Conservation (phyloP, 176 grass and related monocot species). For the Panicum miliaceum region DNA sequence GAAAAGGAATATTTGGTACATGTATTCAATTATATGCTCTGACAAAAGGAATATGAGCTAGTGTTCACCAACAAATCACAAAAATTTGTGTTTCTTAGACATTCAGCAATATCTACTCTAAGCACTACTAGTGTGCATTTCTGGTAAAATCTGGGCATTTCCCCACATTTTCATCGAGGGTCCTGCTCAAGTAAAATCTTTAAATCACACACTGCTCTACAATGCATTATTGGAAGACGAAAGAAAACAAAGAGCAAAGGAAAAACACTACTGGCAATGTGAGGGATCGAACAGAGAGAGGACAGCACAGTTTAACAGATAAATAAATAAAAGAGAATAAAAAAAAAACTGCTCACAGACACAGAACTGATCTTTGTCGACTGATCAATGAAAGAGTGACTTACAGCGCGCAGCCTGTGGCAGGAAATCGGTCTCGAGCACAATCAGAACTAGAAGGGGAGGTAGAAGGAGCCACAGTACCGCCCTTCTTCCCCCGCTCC, state of each 20-base stretch:
- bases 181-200: background rate
- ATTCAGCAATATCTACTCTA: background rate
- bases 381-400: background rate
- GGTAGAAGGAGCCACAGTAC: constrained; percentile 41
- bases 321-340: no score
- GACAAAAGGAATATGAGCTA: background rate
- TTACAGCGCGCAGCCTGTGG: constrained; percentile 30
- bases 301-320: no score
- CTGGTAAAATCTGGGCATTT: background rate
- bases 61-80: background rate
- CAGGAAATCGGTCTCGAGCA: constrained; percentile 43
- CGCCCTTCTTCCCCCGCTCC: background rate
- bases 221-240: background rate
- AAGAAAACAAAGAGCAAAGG: background rate
- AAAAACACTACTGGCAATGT: background rate
- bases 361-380: background rate
- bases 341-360: background rate
- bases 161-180: background rate
- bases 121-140: background rate
- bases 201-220: background rate
- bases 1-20: background rate
- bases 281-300: background rate
- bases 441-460: constrained; percentile 19
- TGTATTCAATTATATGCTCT: background rate
- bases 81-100: background rate